A percentile compares a stretch with the other conserved stretches of the same genome.
Evolutionary conservation across 257 asterid genomes (phyloP).

Genomic region (Rubia yunnanensis): DNA sequence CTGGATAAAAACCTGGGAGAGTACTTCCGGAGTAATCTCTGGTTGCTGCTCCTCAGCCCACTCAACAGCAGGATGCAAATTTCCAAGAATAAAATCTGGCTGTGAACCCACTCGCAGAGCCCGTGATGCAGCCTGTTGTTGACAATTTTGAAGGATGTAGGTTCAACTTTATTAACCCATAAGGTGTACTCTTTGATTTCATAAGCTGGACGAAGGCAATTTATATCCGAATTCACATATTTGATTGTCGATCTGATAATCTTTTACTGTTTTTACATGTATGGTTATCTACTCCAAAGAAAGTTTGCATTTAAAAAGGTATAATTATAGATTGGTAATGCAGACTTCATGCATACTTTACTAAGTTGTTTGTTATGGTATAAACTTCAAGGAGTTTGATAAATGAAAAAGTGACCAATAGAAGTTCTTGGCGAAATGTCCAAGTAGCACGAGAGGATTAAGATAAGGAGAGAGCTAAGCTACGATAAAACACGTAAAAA

Average conservation of each 20-base stretch:
- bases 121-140: conserved; percentile 93
- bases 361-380: not conserved
- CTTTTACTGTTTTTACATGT: not conserved
- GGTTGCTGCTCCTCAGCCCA: conserved; percentile 83
- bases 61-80: conserved; percentile 75
- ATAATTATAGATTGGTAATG: conserved; percentile 8
- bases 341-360: not conserved
- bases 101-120: conserved; percentile 70
- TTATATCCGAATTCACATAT: not conserved
- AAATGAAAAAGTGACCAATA: not conserved
- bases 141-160: conserved; percentile 61
- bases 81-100: conserved; percentile 76
- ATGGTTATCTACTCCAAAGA: not conserved
- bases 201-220: conserved; percentile 16
- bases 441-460: not conserved
- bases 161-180: conserved; percentile 37
- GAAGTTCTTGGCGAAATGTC: not conserved
- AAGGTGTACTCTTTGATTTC: conserved; percentile 21
- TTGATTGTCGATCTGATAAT: conserved; percentile 10
- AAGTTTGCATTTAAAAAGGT: conserved; percentile 12
- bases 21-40: conserved; percentile 47
- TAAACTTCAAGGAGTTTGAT: not conserved
- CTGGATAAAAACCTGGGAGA: conserved; percentile 50
- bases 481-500: not conserved
- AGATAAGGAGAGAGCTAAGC: not conserved